phyloP scores from a whole-genome alignment of 495 filamentous ascomycete species.

The Penicillium mononematosum region DNA sequence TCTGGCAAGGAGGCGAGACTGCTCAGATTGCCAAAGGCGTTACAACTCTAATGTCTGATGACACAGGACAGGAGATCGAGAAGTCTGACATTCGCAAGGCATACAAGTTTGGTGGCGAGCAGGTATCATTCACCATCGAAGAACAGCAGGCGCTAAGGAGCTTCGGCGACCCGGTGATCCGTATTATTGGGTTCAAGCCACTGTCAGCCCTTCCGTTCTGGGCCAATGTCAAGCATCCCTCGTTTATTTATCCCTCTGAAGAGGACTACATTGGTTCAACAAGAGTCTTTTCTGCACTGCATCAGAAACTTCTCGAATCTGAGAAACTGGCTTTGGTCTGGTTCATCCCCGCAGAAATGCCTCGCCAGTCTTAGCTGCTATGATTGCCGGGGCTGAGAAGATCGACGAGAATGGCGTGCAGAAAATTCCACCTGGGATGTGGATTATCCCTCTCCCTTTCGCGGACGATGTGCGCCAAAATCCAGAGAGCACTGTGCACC shows the following conservation, averaged over 20 bases:
- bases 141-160: conserved; percentile 73
- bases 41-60: conserved; percentile 70
- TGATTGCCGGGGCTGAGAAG: conserved; percentile 71
- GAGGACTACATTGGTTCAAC: conserved; percentile 86
- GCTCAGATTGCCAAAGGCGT: conserved; percentile 73
- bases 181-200: conserved; percentile 93
- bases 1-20: conserved; percentile 81
- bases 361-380: conserved; percentile 71
- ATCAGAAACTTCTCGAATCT: conserved; percentile 76
- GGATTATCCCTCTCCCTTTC: conserved; percentile 85
- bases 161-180: conserved; percentile 78
- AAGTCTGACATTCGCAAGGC: conserved; percentile 84
- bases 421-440: conserved; percentile 78
- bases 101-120: conserved; percentile 92
- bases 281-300: conserved; percentile 86
- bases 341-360: conserved; percentile 80
- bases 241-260: conserved; percentile 94
- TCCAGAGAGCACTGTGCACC: conserved; percentile 56
- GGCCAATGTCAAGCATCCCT: conserved; percentile 80
- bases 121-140: conserved; percentile 79
- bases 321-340: conserved; percentile 82
- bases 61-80: conserved; percentile 71
- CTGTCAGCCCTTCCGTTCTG: conserved; percentile 72
- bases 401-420: conserved; percentile 65
- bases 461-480: conserved; percentile 84